Evolutionary conservation across 2,329 filamentous ascomycete genomes (phyloP).

Genomic region (Polychaeton citri): DNA sequence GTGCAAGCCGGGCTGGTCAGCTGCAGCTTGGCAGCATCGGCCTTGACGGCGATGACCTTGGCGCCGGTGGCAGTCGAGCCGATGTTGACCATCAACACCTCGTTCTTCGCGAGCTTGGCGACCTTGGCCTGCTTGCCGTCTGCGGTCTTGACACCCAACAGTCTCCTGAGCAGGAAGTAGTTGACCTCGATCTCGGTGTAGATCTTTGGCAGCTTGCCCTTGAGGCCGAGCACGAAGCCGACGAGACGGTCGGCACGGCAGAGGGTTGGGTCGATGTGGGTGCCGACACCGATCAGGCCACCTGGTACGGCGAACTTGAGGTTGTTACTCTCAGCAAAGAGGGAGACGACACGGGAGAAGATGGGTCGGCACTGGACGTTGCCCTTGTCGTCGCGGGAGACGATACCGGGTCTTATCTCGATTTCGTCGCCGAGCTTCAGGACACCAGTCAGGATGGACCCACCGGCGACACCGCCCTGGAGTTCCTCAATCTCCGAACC

Average conservation of each 20-base stretch:
- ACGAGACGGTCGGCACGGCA: slow-evolving; percentile 98
- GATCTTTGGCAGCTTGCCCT: slow-evolving; percentile 86
- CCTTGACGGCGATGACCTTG: slow-evolving; percentile 94
- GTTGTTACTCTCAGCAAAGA: slow-evolving; percentile 97
- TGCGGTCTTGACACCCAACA: slow-evolving; percentile 92
- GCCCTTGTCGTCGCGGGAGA: slow-evolving; percentile 85
- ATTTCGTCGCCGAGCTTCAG: slow-evolving; percentile 96
- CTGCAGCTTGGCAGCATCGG: slow-evolving; percentile 89
- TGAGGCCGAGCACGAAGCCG: slow-evolving; percentile 91
- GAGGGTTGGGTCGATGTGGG: slow-evolving; percentile 89
- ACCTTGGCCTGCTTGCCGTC: slow-evolving; percentile 99
- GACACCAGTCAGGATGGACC: slow-evolving; percentile 90
- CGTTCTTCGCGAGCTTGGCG: slow-evolving; percentile 93
- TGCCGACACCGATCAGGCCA: slow-evolving; percentile 96
- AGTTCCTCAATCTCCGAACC: slow-evolving; percentile 97
- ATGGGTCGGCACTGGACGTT: slow-evolving; percentile 95
- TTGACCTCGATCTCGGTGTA: slow-evolving; percentile 98
- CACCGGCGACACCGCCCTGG: slow-evolving; percentile 97
- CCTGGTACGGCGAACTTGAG: slow-evolving; percentile 96
- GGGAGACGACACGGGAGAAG: slow-evolving; percentile 83
- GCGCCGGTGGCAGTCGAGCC: slow-evolving; percentile 93
- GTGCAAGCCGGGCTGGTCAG: slow-evolving; percentile 80
- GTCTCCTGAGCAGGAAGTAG: slow-evolving; percentile 90
- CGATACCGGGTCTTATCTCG: slow-evolving; percentile 96
- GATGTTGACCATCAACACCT: slow-evolving; percentile 99